Percentiles rank a stretch among this genome's conserved stretches.
Conservation (phyloP, 495 filamentous ascomycete species). For the Aspergillus nidulans region DNA sequence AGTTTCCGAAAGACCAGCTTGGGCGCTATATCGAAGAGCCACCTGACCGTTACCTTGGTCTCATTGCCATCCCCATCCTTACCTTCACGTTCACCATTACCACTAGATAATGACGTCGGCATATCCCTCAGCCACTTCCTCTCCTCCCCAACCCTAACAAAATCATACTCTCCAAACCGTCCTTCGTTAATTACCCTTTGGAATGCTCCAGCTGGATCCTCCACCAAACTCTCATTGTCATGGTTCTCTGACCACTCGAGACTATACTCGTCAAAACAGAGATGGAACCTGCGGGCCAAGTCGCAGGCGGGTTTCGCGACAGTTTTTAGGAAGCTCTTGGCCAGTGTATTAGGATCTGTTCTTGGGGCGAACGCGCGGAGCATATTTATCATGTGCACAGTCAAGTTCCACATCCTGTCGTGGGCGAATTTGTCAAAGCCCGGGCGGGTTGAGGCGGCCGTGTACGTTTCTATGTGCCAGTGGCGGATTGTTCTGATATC, state of each 20-base stretch:
- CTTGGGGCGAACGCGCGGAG: not conserved
- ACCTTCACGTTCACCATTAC: not conserved
- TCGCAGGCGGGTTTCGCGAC: not conserved
- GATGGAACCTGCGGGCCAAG: slow-evolving; percentile 1
- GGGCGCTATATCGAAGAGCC: slow-evolving; percentile 6
- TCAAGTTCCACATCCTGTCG: not conserved
- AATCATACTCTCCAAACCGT: not conserved
- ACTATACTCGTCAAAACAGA: not conserved
- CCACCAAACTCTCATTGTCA: not conserved
- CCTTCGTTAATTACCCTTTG: not conserved
- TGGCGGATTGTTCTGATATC: slow-evolving; percentile 1
- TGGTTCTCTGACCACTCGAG: slow-evolving; percentile 4
- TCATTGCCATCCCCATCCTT: not conserved
- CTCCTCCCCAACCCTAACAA: not conserved
- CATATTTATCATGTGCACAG: not conserved
- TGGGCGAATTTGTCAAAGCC: not conserved
- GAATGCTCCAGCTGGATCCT: not conserved
- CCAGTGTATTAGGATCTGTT: not conserved
- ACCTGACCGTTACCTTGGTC: not conserved
- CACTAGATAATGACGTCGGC: not conserved
- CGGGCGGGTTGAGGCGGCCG: not conserved
- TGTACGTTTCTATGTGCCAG: slow-evolving; percentile 8
- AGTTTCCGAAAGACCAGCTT: slow-evolving; percentile 1
- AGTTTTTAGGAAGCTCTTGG: not conserved
- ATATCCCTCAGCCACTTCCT: not conserved